Evolutionary conservation across 2,329 filamentous ascomycete genomes (phyloP), one percentile per base, ranked within the genome.

Genomic region (Domatiomyces catenatus): DNA sequence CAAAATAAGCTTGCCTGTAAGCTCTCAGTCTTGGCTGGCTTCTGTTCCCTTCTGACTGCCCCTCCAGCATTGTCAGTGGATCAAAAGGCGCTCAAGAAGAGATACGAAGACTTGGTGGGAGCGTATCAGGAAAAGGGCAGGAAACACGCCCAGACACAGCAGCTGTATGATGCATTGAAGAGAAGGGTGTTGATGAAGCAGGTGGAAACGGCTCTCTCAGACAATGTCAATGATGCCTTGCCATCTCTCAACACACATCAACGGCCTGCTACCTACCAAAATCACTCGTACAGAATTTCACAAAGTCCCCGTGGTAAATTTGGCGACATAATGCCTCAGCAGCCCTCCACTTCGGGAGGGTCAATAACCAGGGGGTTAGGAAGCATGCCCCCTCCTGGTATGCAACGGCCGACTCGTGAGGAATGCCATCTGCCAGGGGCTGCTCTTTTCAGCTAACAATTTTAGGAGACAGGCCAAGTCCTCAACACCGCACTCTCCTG

Each of bases 121-220:
- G 73, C 79, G 3, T 81, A 80, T 59, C 76, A 76, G 50, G 82
- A 88, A 19, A 92, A 90, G 63, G 79, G 70, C 57, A 80, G 76
- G 46, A 83, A 81, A 52, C 74, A 85, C 2, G 67, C 80, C 4
- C 81, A 86, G 53, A 76, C 79, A 2, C 84, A 87, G 47, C 75
- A 75, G 54, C 66, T 76, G 19, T 81, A 80, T 58, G 72, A 76
- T 45, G 60, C 71, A 10, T 64, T 80, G 42, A 81, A 80, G 59
- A 69, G 71, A 24, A 72, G 74, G 52, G 70, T 76, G 8, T 72
- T 77, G 66, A 67, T 68, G 28, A 71, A 72, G 1, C 71, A 75
- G 10, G 72, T 79, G 52, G 73, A 76, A 50, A 67, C 67, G 17
- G 76, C 76, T 5, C 76, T 76, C 18, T 74, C 73, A 2, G 70